phyloP scores from a whole-genome alignment of 2,329 filamentous ascomycete species.

The Fusarium torulosum region DNA sequence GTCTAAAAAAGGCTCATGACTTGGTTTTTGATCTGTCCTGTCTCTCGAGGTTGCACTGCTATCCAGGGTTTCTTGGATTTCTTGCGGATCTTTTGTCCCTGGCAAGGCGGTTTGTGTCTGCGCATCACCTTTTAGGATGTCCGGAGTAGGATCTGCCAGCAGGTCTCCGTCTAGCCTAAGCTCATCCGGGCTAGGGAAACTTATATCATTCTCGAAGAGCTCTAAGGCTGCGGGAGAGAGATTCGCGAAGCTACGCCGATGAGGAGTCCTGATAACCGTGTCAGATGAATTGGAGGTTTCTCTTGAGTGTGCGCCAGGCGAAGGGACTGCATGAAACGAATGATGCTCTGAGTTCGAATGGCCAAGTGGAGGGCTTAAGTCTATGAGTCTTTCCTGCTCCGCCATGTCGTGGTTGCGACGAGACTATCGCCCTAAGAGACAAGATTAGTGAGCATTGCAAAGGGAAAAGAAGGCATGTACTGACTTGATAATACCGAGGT shows the following conservation, averaged over 20 bases:
- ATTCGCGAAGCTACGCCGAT: conserved; percentile 43
- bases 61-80: conserved; percentile 1
- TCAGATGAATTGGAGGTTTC: conserved; percentile 49
- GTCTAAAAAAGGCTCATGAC: conserved; percentile 56
- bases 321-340: too few species aligned
- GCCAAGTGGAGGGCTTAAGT: conserved; percentile 16
- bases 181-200: conserved; percentile 42
- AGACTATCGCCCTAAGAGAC: conserved; percentile 19
- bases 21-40: conserved; percentile 6
- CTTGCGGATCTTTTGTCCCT: conserved; percentile 12
- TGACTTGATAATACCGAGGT: conserved; percentile 42
- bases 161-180: background rate
- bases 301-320: background rate
- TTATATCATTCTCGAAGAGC: conserved; percentile 51
- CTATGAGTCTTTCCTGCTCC: conserved; percentile 23
- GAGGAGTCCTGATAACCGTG: conserved; percentile 56
- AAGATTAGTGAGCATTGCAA: conserved; percentile 21
- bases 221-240: conserved; percentile 48
- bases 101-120: background rate
- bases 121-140: background rate
- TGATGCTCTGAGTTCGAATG: background rate
- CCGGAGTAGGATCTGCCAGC: background rate
- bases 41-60: background rate
- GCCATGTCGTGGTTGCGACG: background rate
- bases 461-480: conserved; percentile 32